Percentiles rank a stretch among this genome's conserved stretches.
These are phyloP conservation scores for Boletus nobilissimus DNA, from an alignment of 1,284 basidiomycete genomes.

Conservation along the genomic window DNA sequence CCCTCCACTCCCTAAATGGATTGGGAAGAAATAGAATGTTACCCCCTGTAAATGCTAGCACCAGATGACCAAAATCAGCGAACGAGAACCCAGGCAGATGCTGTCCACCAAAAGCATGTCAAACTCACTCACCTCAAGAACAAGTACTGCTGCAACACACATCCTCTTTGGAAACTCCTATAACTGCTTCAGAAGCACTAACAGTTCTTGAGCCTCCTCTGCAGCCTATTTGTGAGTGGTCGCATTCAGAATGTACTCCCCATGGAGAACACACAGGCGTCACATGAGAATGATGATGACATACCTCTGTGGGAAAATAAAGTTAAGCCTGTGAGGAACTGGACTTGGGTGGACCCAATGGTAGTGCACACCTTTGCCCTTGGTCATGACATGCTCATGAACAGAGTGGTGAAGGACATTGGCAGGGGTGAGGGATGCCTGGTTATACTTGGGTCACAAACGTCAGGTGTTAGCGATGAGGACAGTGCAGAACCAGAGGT, in stretches of 20 bases:
- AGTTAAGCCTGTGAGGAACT: neutral
- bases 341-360: neutral
- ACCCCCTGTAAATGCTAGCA: neutral
- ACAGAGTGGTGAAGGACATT: constrained; percentile 48
- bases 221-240: constrained; percentile 29
- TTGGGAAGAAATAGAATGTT: too few species aligned
- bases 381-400: constrained; percentile 45
- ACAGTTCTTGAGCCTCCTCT: constrained; percentile 44
- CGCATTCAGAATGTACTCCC: neutral
- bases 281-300: constrained; percentile 1
- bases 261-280: neutral
- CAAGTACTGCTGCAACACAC: too few species aligned
- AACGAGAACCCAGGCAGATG: neutral
- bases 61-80: neutral
- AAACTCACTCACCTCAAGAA: neutral
- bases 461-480: too few species aligned
- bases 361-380: constrained; percentile 44
- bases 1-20: too few species aligned
- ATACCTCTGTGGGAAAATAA: constrained; percentile 33
- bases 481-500: too few species aligned
- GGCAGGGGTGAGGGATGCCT: constrained; percentile 39
- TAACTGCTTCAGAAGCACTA: constrained; percentile 29
- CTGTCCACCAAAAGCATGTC: neutral
- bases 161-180: constrained; percentile 3
- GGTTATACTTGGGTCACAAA: constrained; percentile 35